These are phyloP conservation scores for Osmanthus fragrans DNA, from an alignment of 257 asterid genomes.

Conservation along the genomic window DNA sequence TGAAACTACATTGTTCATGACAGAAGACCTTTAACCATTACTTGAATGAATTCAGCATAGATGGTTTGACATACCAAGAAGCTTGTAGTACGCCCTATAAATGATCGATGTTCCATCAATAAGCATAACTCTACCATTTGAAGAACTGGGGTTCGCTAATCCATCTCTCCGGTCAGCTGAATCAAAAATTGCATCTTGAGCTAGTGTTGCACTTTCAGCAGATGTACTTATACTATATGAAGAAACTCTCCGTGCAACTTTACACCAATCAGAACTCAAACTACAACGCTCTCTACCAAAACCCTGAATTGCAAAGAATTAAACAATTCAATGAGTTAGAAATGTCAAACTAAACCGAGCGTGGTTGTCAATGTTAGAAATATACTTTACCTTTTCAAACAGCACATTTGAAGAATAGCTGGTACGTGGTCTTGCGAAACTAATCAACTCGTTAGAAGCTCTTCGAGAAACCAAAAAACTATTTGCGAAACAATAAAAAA, in stretches of 20 bases:
- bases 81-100: slow-evolving; percentile 88
- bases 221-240: slow-evolving; percentile 31
- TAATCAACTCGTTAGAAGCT: slow-evolving; percentile 18
- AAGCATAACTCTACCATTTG: slow-evolving; percentile 89
- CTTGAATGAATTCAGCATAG: not conserved
- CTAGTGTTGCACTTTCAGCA: slow-evolving; percentile 39
- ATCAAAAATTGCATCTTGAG: slow-evolving; percentile 32
- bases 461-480: slow-evolving; percentile 29
- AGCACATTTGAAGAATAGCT: slow-evolving; percentile 29
- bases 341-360: not conserved
- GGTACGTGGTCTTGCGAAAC: slow-evolving; percentile 28
- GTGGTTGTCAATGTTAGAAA: not conserved
- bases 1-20: not conserved
- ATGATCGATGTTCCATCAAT: slow-evolving; percentile 88
- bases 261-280: slow-evolving; percentile 32
- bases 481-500: slow-evolving; percentile 40
- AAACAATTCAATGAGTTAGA: not conserved
- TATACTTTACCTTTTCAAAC: slow-evolving; percentile 39
- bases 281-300: slow-evolving; percentile 31
- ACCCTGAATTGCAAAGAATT: slow-evolving; percentile 38
- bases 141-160: slow-evolving; percentile 32
- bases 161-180: slow-evolving; percentile 37
- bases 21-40: not conserved
- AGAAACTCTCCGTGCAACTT: slow-evolving; percentile 30
- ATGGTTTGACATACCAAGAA: slow-evolving; percentile 60